phyloP scores from a whole-genome alignment of 495 filamentous ascomycete species.

The Aspergillus wentii region DNA sequence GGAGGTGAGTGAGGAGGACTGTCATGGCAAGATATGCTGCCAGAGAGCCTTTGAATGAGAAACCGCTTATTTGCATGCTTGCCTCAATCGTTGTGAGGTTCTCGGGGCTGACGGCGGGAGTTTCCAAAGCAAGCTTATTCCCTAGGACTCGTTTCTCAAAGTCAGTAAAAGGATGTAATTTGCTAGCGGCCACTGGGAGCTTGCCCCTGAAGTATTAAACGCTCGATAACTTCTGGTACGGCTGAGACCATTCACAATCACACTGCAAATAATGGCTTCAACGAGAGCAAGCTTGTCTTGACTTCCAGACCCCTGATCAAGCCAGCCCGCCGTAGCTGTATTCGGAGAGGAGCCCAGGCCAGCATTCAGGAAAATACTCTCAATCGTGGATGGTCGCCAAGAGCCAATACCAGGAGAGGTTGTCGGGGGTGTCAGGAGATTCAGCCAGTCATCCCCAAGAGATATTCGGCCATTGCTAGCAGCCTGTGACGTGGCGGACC shows the following conservation, averaged over 20 bases:
- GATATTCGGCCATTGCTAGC: conserved; percentile 6
- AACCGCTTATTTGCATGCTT: conserved; percentile 8
- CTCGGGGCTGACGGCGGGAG: too few relatives aligned
- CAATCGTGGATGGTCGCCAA: conserved; percentile 11
- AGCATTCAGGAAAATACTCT: conserved; percentile 9
- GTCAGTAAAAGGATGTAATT: conserved; percentile 2
- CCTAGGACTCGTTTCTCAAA: conserved; percentile 2
- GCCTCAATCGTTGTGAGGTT: conserved; percentile 1
- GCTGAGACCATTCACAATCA: conserved; percentile 11
- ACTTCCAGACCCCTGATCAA: neutral
- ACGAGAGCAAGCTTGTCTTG: conserved; percentile 3
- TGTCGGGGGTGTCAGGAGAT: conserved; percentile 8
- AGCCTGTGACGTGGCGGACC: neutral
- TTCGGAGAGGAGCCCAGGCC: conserved; percentile 1
- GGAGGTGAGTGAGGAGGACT: conserved; percentile 7
- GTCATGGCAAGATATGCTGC: conserved; percentile 7
- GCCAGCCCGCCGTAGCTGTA: neutral
- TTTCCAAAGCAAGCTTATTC: conserved; percentile 1
- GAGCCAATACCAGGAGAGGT: neutral
- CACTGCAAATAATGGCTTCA: conserved; percentile 8
- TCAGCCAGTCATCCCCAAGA: conserved; percentile 6
- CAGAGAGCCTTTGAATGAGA: conserved; percentile 4
- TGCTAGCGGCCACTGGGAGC: conserved; percentile 4
- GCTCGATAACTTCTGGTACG: conserved; percentile 5
- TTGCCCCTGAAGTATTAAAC: conserved; percentile 6